Evolutionary conservation across 2,329 filamentous ascomycete genomes (phyloP).

Genomic region (Talaromyces rugulosus): DNA sequence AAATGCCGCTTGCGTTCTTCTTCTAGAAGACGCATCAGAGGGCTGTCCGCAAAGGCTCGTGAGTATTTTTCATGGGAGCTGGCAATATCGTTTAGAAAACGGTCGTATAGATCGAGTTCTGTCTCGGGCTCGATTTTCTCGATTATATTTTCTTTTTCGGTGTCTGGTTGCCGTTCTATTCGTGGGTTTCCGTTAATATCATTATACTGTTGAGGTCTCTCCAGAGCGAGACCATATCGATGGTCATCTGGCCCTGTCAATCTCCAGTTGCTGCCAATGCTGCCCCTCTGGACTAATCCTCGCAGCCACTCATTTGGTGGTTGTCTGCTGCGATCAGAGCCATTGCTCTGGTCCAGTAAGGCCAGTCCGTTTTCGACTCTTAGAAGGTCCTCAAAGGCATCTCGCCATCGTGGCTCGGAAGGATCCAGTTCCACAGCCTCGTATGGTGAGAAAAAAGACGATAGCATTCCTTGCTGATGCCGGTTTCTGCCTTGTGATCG

Average conservation of each 20-base stretch:
- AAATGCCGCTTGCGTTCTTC: slow-evolving; percentile 26
- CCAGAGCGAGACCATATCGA: slow-evolving; percentile 22
- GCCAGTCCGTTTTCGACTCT: slow-evolving; percentile 43
- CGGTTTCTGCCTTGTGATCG: slow-evolving; percentile 27
- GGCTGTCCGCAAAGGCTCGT: slow-evolving; percentile 25
- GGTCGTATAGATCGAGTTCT: slow-evolving; percentile 53
- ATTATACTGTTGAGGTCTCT: slow-evolving; percentile 10
- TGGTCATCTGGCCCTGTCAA: slow-evolving; percentile 20
- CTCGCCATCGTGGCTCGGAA: slow-evolving; percentile 46
- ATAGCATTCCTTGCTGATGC: slow-evolving; percentile 26
- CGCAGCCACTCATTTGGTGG: slow-evolving; percentile 37
- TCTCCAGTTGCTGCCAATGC: slow-evolving; percentile 38
- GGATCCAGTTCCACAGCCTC: slow-evolving; percentile 30
- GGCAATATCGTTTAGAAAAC: slow-evolving; percentile 37
- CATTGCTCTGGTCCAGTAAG: slow-evolving; percentile 33
- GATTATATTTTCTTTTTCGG: slow-evolving; percentile 9
- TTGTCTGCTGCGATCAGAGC: slow-evolving; percentile 23
- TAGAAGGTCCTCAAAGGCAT: slow-evolving; percentile 58
- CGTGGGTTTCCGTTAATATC: neutral
- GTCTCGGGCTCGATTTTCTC: slow-evolving; percentile 30
- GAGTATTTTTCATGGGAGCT: slow-evolving; percentile 30
- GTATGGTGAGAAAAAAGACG: slow-evolving; percentile 32
- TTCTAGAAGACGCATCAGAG: slow-evolving; percentile 31
- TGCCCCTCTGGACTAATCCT: slow-evolving; percentile 38
- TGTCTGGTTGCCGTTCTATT: neutral